phyloP scores from a whole-genome alignment of 345 rosid species.

The Eucalyptus marginata region DNA sequence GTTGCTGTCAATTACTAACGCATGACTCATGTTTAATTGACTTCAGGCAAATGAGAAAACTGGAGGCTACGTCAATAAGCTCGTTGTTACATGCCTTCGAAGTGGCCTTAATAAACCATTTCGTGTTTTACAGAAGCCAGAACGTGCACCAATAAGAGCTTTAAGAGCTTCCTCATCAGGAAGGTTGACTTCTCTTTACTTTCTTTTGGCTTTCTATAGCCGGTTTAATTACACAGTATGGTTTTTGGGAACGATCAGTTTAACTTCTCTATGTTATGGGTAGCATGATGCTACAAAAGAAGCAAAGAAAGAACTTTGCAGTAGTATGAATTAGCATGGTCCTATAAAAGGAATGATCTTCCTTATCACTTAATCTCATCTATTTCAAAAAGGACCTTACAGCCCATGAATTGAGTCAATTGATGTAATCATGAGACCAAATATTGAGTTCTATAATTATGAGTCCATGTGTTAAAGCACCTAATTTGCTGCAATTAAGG shows the following conservation, averaged over 20 bases:
- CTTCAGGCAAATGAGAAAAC: slow-evolving; percentile 79
- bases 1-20: not conserved
- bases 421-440: not conserved
- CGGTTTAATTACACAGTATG: not conserved
- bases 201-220: not conserved
- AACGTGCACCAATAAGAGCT: slow-evolving; percentile 93
- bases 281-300: not conserved
- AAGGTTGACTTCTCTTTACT: slow-evolving; percentile 35
- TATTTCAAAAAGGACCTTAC: not conserved
- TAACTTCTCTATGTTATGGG: not conserved
- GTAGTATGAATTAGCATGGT: not conserved
- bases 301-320: not conserved
- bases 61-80: slow-evolving; percentile 86
- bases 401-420: not conserved
- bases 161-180: slow-evolving; percentile 95
- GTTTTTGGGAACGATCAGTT: not conserved
- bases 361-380: not conserved
- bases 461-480: not conserved
- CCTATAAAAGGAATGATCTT: not conserved
- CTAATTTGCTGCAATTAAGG: not conserved
- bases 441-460: not conserved
- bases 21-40: not conserved
- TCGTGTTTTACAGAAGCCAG: slow-evolving; percentile 93
- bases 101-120: slow-evolving; percentile 89
- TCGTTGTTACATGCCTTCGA: slow-evolving; percentile 86